A percentile compares a stretch with the other conserved stretches of the same genome.
These are phyloP conservation scores for Glonium stellatum DNA, from an alignment of 495 filamentous ascomycete species.

Conservation along the genomic window DNA sequence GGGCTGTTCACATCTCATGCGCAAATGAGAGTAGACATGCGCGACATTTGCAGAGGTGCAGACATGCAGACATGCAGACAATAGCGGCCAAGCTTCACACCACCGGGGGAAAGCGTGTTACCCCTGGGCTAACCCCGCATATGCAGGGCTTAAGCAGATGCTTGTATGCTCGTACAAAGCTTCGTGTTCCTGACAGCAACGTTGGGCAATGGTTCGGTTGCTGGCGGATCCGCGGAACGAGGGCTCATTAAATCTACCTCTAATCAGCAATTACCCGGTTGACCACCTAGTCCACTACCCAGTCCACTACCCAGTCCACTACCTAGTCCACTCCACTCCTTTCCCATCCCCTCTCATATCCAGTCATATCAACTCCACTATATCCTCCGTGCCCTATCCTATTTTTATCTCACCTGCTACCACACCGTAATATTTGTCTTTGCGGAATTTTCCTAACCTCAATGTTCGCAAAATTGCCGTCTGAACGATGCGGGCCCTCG, in stretches of 20 bases:
- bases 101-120: neutral
- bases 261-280: slow-evolving; percentile 9
- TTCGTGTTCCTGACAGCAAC: slow-evolving; percentile 11
- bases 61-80: too few relatives aligned
- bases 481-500: too few relatives aligned
- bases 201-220: slow-evolving; percentile 7
- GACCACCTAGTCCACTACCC: slow-evolving; percentile 4
- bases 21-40: too few relatives aligned
- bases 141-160: slow-evolving; percentile 18
- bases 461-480: too few relatives aligned
- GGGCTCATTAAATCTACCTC: slow-evolving; percentile 18
- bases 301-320: slow-evolving; percentile 18
- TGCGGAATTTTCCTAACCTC: too few relatives aligned
- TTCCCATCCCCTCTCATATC: slow-evolving; percentile 2
- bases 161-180: too few relatives aligned
- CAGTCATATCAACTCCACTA: slow-evolving; percentile 11
- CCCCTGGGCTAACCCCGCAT: slow-evolving; percentile 2
- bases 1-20: too few relatives aligned
- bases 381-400: neutral
- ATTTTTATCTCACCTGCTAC: neutral
- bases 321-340: slow-evolving; percentile 2
- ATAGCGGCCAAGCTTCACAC: too few relatives aligned
- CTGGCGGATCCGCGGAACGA: slow-evolving; percentile 23
- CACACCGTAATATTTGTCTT: too few relatives aligned
- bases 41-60: too few relatives aligned